Percentiles rank a stretch among this genome's conserved stretches.
These are phyloP conservation scores for Pythium scleroteichum DNA, from an alignment of 352 stramenopile species.

Conservation along the genomic window DNA sequence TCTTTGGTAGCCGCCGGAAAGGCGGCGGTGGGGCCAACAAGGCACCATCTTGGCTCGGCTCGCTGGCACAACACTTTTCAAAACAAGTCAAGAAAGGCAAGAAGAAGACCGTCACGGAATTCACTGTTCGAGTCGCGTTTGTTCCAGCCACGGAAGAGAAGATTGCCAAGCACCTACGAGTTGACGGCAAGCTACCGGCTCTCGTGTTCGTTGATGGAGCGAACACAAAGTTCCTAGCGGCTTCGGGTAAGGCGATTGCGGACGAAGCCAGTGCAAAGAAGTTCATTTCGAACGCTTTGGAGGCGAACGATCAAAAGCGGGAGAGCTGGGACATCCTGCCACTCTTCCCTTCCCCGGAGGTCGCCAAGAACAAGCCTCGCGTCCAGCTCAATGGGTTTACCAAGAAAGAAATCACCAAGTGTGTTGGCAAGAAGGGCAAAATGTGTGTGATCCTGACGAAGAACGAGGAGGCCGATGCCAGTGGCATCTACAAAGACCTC, in stretches of 20 bases:
- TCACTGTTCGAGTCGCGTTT: conserved; percentile 49
- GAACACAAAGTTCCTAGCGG: conserved; percentile 47
- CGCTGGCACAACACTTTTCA: conserved; percentile 59
- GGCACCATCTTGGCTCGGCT: conserved; percentile 54
- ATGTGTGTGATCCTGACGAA: conserved; percentile 76
- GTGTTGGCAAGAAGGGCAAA: conserved; percentile 50
- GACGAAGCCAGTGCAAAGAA: conserved; percentile 52
- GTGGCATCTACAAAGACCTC: conserved; percentile 49
- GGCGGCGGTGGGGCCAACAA: conserved; percentile 46
- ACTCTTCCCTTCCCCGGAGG: conserved; percentile 62
- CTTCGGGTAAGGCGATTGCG: conserved; percentile 28
- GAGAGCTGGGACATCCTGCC: conserved; percentile 40
- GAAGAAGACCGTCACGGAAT: conserved; percentile 37
- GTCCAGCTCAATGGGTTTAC: conserved; percentile 47
- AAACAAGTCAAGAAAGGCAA: conserved; percentile 54
- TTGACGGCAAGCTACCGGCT: conserved; percentile 54
- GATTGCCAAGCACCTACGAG: conserved; percentile 64
- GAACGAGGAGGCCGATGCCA: neutral
- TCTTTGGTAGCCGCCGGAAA: conserved; percentile 59
- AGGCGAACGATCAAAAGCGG: conserved; percentile 31
- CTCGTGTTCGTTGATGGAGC: conserved; percentile 61
- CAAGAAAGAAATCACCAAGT: conserved; percentile 38
- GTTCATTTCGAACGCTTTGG: conserved; percentile 56
- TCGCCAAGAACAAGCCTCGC: conserved; percentile 73
- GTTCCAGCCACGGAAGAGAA: conserved; percentile 66